These are phyloP conservation scores for Cudoniella acicularis DNA, from an alignment of 495 filamentous ascomycete species.

Conservation along the genomic window DNA sequence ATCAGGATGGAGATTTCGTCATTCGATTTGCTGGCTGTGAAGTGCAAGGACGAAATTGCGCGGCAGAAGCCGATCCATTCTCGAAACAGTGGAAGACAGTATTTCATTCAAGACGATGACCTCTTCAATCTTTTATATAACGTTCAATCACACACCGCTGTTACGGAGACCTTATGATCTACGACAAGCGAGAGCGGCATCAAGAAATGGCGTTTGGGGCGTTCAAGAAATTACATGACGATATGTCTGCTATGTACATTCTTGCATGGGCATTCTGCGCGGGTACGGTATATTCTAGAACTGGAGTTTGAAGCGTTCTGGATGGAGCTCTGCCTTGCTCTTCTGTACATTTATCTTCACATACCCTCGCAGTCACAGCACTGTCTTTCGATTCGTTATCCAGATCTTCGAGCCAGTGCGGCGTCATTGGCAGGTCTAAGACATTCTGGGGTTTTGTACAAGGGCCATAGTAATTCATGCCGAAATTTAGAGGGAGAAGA, in stretches of 20 bases:
- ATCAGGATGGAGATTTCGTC: conserved; percentile 83
- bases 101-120: conserved; percentile 24
- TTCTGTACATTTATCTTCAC: conserved; percentile 20
- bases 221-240: conserved; percentile 12
- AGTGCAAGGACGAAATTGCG: conserved; percentile 58
- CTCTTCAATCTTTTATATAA: background rate
- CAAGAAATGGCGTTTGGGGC: conserved; percentile 21
- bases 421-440: background rate
- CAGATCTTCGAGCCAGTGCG: background rate
- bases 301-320: conserved; percentile 16
- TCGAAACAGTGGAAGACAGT: conserved; percentile 43
- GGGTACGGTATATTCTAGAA: conserved; percentile 21
- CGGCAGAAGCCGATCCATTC: conserved; percentile 53
- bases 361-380: conserved; percentile 16
- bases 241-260: conserved; percentile 9
- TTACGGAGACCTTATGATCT: conserved; percentile 16
- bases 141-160: background rate
- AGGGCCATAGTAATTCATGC: background rate
- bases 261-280: conserved; percentile 13
- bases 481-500: background rate
- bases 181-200: conserved; percentile 19
- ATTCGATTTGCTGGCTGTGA: conserved; percentile 72
- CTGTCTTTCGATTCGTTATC: conserved; percentile 14
- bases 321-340: conserved; percentile 6
- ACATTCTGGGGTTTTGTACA: too few relatives aligned